Evolutionary conservation across 2,329 filamentous ascomycete species (phyloP).

Genomic region (Chaetothyriales sp.): DNA sequence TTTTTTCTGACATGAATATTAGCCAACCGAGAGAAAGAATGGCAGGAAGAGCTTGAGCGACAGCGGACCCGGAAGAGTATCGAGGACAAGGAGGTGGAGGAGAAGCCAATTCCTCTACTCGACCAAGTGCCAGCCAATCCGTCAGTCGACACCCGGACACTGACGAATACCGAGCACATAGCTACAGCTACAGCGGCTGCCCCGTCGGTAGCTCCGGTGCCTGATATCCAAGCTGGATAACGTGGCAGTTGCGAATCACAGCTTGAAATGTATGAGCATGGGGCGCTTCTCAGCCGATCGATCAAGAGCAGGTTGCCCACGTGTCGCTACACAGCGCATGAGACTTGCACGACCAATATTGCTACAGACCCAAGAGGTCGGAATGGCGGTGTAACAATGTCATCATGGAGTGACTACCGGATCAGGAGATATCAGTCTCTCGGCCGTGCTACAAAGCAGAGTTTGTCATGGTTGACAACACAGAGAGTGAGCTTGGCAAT

Average conservation of each 20-base stretch:
- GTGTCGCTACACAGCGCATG: not conserved
- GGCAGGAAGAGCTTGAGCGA: conserved; percentile 21
- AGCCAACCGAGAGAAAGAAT: conserved; percentile 23
- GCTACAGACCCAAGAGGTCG: not conserved
- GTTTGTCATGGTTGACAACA: not conserved
- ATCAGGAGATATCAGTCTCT: not conserved
- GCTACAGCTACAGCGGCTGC: not conserved
- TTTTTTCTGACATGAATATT: conserved; percentile 1
- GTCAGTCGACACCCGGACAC: not conserved
- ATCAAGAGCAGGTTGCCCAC: not conserved
- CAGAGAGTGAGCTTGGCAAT: not conserved
- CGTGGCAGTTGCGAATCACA: not conserved
- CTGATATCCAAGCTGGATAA: not conserved
- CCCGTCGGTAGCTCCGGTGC: not conserved
- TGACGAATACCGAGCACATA: not conserved
- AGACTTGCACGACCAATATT: not conserved
- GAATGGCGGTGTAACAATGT: not conserved
- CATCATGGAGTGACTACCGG: not conserved
- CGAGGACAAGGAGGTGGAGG: not conserved
- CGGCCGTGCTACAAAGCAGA: not conserved
- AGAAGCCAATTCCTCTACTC: not conserved
- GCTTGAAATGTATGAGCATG: not conserved
- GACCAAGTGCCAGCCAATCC: not conserved
- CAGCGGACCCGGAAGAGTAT: not conserved
- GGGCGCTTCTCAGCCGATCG: not conserved